phyloP scores from a whole-genome alignment of 1,284 basidiomycete genomes.

The Farysia itapuensis region DNA sequence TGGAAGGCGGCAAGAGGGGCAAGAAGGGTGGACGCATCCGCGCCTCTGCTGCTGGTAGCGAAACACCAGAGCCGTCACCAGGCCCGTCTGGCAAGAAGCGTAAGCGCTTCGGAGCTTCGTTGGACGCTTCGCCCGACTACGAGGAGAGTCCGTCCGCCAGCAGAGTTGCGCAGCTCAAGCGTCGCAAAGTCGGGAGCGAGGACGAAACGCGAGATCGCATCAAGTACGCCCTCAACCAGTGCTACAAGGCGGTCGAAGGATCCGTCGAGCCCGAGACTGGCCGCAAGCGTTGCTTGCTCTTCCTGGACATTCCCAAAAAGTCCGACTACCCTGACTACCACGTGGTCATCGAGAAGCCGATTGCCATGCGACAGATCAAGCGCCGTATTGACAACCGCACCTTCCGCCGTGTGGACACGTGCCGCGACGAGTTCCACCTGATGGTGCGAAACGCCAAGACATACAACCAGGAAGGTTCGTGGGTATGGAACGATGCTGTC shows the following conservation, averaged over 20 bases:
- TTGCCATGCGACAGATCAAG: slow-evolving; percentile 82
- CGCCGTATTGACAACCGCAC: slow-evolving; percentile 74
- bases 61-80: slow-evolving; percentile 44
- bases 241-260: slow-evolving; percentile 75
- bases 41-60: slow-evolving; percentile 6
- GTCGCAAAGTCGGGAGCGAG: slow-evolving; percentile 69
- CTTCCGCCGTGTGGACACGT: slow-evolving; percentile 76
- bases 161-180: slow-evolving; percentile 63
- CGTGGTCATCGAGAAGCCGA: slow-evolving; percentile 70
- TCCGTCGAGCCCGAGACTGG: slow-evolving; percentile 71
- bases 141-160: slow-evolving; percentile 24
- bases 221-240: slow-evolving; percentile 81
- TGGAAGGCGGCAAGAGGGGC: slow-evolving; percentile 20
- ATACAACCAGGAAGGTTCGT: slow-evolving; percentile 68
- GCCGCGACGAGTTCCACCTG: slow-evolving; percentile 77
- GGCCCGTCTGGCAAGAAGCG: slow-evolving; percentile 49
- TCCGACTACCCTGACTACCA: slow-evolving; percentile 86
- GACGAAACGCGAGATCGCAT: slow-evolving; percentile 64
- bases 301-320: slow-evolving; percentile 60
- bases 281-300: slow-evolving; percentile 54
- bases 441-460: slow-evolving; percentile 88
- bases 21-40: slow-evolving; percentile 38
- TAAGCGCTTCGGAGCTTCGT: slow-evolving; percentile 42
- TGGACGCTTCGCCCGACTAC: slow-evolving; percentile 35
- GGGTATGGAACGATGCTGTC: slow-evolving; percentile 85